Evolutionary conservation across 345 rosid species (phyloP), one percentile per base, ranked within the genome.

Genomic region (Noccaea bulbosa): DNA sequence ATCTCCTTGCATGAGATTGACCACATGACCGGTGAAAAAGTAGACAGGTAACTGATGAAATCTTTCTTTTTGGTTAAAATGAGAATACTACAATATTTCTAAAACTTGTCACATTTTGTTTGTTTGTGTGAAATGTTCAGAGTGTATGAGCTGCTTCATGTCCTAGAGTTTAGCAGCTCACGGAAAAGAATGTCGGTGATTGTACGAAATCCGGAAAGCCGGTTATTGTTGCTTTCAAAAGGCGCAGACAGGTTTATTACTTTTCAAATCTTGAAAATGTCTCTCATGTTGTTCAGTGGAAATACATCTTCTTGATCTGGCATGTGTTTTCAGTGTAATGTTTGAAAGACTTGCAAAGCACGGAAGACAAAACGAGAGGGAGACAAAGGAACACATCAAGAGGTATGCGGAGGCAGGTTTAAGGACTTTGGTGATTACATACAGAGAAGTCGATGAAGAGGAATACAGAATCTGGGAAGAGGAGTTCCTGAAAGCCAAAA

Each of bases 101-200:
- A 24, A 54, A 35, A n/a, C n/a, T n/a, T n/a, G n/a, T 11, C 48
- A 63, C 71, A 34, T 71, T 32, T 74, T 40, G 14, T 3, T 27
- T 27, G 4, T 27, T 3, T 27, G 30, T 27, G 30, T 39, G 22
- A 11, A 8, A 51, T 43, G 5, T 70, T 51, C 83, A 92, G 97
- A 77, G 41, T 58, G n/a, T 93, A 93, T 64, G 69, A 84, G 71
- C 87, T 93, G 34, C 97, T 93, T 78, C 86, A 88, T 65, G 87
- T 90, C 46, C 67, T 93, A 76, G 98, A 91, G 78, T 93, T 91
- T 83, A 86, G 84, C 64, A 86, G 90, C 73, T 69, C 90, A 37
- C 91, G 98, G 33, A 93, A 81, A 78, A 85, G 92, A 78, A 93
- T 93, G 98, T 93, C 98, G 15, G 97, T 91, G 2, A 82, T 93